These are phyloP conservation scores for Allantophomopsis cytisporea DNA, from an alignment of 2,329 filamentous ascomycete genomes.

Conservation along the genomic window DNA sequence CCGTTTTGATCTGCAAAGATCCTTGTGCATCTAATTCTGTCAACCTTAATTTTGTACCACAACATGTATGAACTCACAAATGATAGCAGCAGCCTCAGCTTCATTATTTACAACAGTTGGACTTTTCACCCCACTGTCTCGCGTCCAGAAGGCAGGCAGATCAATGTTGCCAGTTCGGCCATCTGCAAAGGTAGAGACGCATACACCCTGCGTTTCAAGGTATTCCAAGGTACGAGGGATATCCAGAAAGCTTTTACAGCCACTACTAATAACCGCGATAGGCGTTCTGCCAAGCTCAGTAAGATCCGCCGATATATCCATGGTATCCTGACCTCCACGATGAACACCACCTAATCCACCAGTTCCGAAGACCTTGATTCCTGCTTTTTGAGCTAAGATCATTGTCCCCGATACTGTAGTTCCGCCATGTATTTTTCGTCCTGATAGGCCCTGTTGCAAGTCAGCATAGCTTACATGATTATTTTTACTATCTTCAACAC, in stretches of 20 bases:
- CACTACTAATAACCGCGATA: constrained; percentile 77
- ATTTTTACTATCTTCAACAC: no score
- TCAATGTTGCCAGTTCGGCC: constrained; percentile 59
- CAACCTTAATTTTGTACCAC: neutral
- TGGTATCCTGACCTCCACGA: constrained; percentile 68
- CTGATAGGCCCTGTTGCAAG: constrained; percentile 39
- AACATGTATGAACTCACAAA: constrained; percentile 34
- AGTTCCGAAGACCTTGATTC: constrained; percentile 87
- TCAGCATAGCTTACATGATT: neutral
- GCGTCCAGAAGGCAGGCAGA: constrained; percentile 86
- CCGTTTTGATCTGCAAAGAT: constrained; percentile 48
- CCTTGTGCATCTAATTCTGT: constrained; percentile 50
- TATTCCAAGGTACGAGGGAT: constrained; percentile 78
- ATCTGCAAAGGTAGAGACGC: constrained; percentile 82
- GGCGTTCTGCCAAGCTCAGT: constrained; percentile 85
- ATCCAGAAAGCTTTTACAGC: constrained; percentile 93
- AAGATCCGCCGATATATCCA: constrained; percentile 92
- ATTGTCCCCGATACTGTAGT: constrained; percentile 93
- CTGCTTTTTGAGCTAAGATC: constrained; percentile 73
- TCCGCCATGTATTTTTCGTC: constrained; percentile 65
- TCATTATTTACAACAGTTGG: constrained; percentile 64
- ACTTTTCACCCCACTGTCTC: constrained; percentile 73
- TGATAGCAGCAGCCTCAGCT: constrained; percentile 76
- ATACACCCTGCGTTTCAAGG: constrained; percentile 59
- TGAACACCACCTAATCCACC: constrained; percentile 93